Base-by-base conservation (phyloP, 2,329 filamentous ascomycete species). In the Leptographium lundbergii region DNA sequence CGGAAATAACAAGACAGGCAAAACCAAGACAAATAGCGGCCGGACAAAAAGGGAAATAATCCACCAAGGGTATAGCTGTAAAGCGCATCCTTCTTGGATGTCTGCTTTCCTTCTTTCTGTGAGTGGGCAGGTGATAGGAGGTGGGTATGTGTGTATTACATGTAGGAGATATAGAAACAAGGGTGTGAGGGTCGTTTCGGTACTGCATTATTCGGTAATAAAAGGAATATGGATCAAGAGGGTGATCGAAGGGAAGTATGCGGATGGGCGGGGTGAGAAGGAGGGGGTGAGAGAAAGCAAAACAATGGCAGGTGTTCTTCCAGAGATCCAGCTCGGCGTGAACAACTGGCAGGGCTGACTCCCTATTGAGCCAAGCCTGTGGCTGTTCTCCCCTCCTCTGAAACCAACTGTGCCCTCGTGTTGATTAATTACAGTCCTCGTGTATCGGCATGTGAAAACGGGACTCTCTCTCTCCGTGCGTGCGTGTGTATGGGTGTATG, bases 311-410 rank as follows among this genome's bases (percentile, higher is more conserved):
- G 13, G 24, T 22, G 22, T 50, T 58, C 47, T 53, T 52, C 56
- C 60, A 54, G 60, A 61, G 60, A 59, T 56, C 60, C 60, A 60
- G 60, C 60, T 61, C 60, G 57, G 60, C 57, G 24, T 25, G 42
- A 17, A 17, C 56, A 52, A 55, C 24, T 54, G 53, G 17, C 29
- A n/a, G 53, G 53, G 4, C 17, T 32, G 51, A 29, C n/a, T 52
- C 27, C 24, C 51, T 9, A 17, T 11, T 29, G 45, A 54, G 32
- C 51, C 17, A 34, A 27, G n/a, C 51, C 51, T 34, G 36, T 39
- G 13, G 36, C 36, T 54, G 17, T 42, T 19, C 53, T 42, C 53
- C n/a, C 32, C 17, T 54, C 29, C 22, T 42, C 53, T n/a, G n/a
- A 25, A 42, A 42, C 53, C 19, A 39, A 25, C n/a, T n/a, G 19